Evolutionary conservation across 2,329 filamentous ascomycete species (phyloP), one percentile per base, ranked within the genome.

Genomic region (Purpureocillium lavendulum): DNA sequence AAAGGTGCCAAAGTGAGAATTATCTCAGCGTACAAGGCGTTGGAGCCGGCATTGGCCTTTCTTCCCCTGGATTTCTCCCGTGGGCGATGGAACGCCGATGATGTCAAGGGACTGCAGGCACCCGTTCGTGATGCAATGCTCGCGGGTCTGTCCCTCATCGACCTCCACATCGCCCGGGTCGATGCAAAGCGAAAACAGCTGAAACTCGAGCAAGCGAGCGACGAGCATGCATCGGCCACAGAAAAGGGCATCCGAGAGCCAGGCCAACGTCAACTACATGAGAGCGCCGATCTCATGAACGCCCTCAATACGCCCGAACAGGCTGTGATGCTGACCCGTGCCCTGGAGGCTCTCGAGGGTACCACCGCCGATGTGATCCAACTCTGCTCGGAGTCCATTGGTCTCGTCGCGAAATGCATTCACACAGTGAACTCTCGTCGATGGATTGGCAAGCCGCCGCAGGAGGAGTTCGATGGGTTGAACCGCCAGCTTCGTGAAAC

Each of bases 51-150:
- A 0, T 38, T 71, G 1, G 61, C 51, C 0, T 73, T 73, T 38
- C 48, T 73, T 0, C 67, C 64, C 1, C 47, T 73, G 1, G 69
- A 73, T 42, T 56, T 71, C 15, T 70, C 68, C 0, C 53, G 64
- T 3, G 61, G 67, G 2, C 52, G 61, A 3, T 73, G 69, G 69
- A 62, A 54, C 13, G 52, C 68, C 1, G 59, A 65, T 8, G 66
- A 71, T 14, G 55, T 73, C 13, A 52, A 54, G 4, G 48, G 47
- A 1, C 41, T 73, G 7, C 55, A 63, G 11, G 53, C 53, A 4
- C 58, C 56, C 0, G 44, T 69, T 1, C 56, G 65, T 0, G 53
- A 62, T 9, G 49, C 60, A 8, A 56, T 65, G 42, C 41, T 61
- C 1, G 49, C 56, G 0, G 55, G 52, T 6, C 17, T 67, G 0